phyloP scores from a whole-genome alignment of 176 grass and related monocot genomes.

The Cocos nucifera region DNA sequence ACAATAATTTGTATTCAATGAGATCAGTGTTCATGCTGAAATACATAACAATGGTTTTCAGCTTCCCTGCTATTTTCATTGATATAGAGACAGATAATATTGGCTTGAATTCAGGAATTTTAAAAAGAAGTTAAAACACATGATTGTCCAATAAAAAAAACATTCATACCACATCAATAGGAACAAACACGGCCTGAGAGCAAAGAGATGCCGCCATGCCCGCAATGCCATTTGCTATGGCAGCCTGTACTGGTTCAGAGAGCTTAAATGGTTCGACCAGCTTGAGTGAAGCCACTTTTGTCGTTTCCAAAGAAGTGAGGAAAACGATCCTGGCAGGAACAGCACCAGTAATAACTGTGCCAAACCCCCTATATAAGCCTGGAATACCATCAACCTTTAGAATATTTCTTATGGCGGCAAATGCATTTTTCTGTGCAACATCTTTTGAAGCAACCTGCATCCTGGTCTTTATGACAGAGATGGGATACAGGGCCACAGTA shows the following conservation, averaged over 20 bases:
- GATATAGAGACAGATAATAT: neutral
- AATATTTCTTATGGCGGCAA: constrained; percentile 68
- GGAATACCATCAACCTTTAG: constrained; percentile 69
- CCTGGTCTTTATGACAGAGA: constrained; percentile 91
- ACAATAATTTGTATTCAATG: no score
- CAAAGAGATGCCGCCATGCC: constrained; percentile 68
- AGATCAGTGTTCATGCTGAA: no score
- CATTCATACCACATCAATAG: constrained; percentile 84
- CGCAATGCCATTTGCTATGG: constrained; percentile 69
- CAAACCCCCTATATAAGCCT: constrained; percentile 77
- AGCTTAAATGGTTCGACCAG: constrained; percentile 63
- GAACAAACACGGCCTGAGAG: constrained; percentile 86
- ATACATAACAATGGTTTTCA: neutral
- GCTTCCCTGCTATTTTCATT: no score
- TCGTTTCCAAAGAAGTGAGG: constrained; percentile 70
- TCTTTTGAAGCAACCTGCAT: constrained; percentile 94
- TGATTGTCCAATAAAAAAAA: neutral
- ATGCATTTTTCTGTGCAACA: constrained; percentile 59
- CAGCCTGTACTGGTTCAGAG: constrained; percentile 62
- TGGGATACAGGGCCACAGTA: constrained; percentile 68
- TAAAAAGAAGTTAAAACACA: neutral
- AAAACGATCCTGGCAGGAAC: constrained; percentile 92
- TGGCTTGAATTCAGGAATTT: neutral
- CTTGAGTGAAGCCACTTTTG: constrained; percentile 60
- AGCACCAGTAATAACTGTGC: constrained; percentile 74